Evolutionary conservation across 2,329 filamentous ascomycete species (phyloP).

Genomic region (Fusarium incarnatum): DNA sequence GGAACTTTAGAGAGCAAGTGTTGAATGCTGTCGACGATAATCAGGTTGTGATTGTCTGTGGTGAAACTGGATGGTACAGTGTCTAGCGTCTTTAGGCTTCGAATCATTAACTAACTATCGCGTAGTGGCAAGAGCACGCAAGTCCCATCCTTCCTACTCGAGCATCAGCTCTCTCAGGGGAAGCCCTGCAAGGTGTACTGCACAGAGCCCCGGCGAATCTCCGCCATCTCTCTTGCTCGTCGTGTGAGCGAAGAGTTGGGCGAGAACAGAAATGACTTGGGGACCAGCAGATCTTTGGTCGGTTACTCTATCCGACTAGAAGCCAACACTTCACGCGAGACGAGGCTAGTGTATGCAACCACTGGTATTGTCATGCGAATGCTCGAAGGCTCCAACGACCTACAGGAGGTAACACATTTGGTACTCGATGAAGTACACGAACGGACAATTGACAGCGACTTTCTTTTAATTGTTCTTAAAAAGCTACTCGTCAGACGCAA

Average conservation of each 20-base stretch:
- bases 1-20: slow-evolving; percentile 82
- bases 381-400: slow-evolving; percentile 88
- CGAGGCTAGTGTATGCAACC: slow-evolving; percentile 89
- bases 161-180: slow-evolving; percentile 85
- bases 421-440: slow-evolving; percentile 99
- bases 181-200: slow-evolving; percentile 92
- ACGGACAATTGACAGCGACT: slow-evolving; percentile 95
- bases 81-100: neutral
- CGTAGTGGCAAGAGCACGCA: slow-evolving; percentile 91
- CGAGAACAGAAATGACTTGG: slow-evolving; percentile 83
- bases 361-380: slow-evolving; percentile 96
- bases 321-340: slow-evolving; percentile 84
- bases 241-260: slow-evolving; percentile 96
- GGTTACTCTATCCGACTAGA: slow-evolving; percentile 96
- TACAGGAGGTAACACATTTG: slow-evolving; percentile 90
- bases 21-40: slow-evolving; percentile 80
- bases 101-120: slow-evolving; percentile 38
- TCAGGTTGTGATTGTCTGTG: slow-evolving; percentile 92
- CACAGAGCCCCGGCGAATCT: slow-evolving; percentile 94
- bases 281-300: slow-evolving; percentile 84
- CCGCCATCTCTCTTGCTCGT: slow-evolving; percentile 91
- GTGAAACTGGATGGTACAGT: slow-evolving; percentile 86
- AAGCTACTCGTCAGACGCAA: slow-evolving; percentile 80
- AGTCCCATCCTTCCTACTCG: slow-evolving; percentile 92
- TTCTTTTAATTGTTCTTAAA: slow-evolving; percentile 90